These are phyloP conservation scores for Acanthamoeba healyi DNA, from an alignment of 208 protist genomes.

Conservation along the genomic window DNA sequence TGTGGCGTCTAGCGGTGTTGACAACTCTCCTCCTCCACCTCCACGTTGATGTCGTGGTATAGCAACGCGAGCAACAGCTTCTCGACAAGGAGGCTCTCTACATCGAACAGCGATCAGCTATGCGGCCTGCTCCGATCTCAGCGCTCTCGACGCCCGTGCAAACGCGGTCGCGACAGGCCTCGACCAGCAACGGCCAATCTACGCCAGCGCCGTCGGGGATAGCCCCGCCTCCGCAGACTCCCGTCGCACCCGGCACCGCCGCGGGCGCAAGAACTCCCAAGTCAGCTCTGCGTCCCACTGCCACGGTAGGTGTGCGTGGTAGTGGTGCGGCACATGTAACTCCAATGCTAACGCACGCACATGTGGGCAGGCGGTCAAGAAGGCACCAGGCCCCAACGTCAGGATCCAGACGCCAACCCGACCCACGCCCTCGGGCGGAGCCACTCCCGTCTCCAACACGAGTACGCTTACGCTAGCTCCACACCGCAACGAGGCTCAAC, in stretches of 20 bases:
- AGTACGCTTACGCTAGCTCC: neutral
- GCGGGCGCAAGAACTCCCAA: neutral
- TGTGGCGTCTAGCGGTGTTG: too few relatives aligned
- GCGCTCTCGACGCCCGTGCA: neutral
- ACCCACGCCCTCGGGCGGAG: neutral
- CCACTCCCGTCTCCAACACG: neutral
- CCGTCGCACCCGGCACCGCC: neutral
- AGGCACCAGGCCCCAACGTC: neutral
- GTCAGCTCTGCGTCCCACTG: neutral
- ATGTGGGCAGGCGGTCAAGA: neutral
- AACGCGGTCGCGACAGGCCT: neutral
- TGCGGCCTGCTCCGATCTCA: neutral
- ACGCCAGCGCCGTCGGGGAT: neutral
- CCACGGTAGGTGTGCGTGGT: too few relatives aligned
- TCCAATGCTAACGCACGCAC: too few relatives aligned
- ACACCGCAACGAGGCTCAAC: neutral
- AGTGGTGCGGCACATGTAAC: too few relatives aligned
- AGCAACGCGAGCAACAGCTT: conserved; percentile 42
- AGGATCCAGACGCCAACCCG: neutral
- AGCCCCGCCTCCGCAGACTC: neutral
- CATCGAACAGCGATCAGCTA: neutral
- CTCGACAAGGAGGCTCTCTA: conserved; percentile 36
- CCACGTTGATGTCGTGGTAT: neutral
- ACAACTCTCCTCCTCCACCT: neutral
- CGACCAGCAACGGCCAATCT: neutral